phyloP scores from a whole-genome alignment of 1,284 basidiomycete genomes.

The Tylopilus microsporus region DNA sequence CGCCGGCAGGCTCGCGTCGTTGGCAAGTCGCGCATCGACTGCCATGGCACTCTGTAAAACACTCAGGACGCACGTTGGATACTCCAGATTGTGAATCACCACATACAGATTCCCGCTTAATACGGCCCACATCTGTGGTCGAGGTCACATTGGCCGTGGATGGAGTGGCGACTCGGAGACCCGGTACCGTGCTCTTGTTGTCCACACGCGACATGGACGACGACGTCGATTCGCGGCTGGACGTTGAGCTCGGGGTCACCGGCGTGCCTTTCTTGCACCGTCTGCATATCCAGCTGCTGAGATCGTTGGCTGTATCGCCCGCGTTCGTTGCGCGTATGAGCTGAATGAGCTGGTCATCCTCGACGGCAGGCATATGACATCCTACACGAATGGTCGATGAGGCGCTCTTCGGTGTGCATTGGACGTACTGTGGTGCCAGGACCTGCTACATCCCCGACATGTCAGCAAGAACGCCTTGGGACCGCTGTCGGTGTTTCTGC shows the following conservation, averaged over 20 bases:
- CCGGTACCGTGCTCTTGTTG: not conserved
- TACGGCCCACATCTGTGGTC: not conserved
- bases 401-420: not conserved
- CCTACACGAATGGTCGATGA: slow-evolving; percentile 15
- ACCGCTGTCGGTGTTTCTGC: slow-evolving; percentile 16
- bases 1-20: not conserved
- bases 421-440: slow-evolving; percentile 31
- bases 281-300: slow-evolving; percentile 24
- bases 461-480: slow-evolving; percentile 27
- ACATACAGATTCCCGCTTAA: slow-evolving; percentile 14
- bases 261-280: slow-evolving; percentile 24
- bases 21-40: not conserved
- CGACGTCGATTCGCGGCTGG: slow-evolving; percentile 11
- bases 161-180: not conserved
- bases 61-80: slow-evolving; percentile 8
- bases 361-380: slow-evolving; percentile 28
- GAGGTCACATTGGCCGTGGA: not conserved
- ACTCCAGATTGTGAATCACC: not conserved
- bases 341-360: slow-evolving; percentile 22
- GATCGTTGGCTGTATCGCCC: slow-evolving; percentile 15
- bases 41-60: not conserved
- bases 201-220: slow-evolving; percentile 3
- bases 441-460: slow-evolving; percentile 22
- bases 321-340: slow-evolving; percentile 21
- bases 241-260: not conserved